Percentiles rank a stretch among this genome's conserved stretches.
phyloP scores from a whole-genome alignment of 768 basidiomycete species.

The Russula vinacea region DNA sequence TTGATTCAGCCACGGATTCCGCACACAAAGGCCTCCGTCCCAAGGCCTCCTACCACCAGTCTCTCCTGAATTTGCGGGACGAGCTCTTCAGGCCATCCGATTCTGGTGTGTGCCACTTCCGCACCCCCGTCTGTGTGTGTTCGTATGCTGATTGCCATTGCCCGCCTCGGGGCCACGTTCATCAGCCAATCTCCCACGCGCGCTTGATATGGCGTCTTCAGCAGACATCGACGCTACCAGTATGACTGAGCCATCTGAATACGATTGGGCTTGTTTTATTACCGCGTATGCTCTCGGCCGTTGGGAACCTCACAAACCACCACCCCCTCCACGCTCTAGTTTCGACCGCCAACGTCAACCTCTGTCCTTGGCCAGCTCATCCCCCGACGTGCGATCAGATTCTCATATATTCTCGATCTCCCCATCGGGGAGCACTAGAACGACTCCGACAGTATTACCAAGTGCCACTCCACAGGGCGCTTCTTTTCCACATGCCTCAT shows the following conservation, averaged over 20 bases:
- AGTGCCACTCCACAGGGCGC: not conserved
- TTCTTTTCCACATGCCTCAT: slow-evolving; percentile 5
- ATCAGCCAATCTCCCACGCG: slow-evolving; percentile 22
- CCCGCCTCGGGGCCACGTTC: not conserved
- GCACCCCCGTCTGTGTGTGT: not conserved
- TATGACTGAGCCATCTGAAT: slow-evolving; percentile 34
- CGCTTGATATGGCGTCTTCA: slow-evolving; percentile 34
- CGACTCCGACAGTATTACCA: not conserved
- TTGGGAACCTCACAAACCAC: slow-evolving; percentile 76
- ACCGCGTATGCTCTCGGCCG: slow-evolving; percentile 70
- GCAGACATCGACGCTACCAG: slow-evolving; percentile 26
- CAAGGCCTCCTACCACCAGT: slow-evolving; percentile 26
- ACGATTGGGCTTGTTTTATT: slow-evolving; percentile 76
- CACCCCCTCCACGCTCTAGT: slow-evolving; percentile 50
- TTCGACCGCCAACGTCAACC: slow-evolving; percentile 25
- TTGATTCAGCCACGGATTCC: slow-evolving; percentile 15
- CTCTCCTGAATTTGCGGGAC: slow-evolving; percentile 27
- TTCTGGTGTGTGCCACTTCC: slow-evolving; percentile 18
- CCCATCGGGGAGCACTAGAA: slow-evolving; percentile 4
- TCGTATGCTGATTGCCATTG: slow-evolving; percentile 1
- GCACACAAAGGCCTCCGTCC: slow-evolving; percentile 18
- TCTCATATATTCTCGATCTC: slow-evolving; percentile 9
- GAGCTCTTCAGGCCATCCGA: slow-evolving; percentile 21
- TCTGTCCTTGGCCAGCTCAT: not conserved
- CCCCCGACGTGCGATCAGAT: not conserved